Percentiles rank a stretch among this genome's conserved stretches.
phyloP scores from a whole-genome alignment of 2,329 filamentous ascomycete genomes.

The Colletotrichum tofieldiae region DNA sequence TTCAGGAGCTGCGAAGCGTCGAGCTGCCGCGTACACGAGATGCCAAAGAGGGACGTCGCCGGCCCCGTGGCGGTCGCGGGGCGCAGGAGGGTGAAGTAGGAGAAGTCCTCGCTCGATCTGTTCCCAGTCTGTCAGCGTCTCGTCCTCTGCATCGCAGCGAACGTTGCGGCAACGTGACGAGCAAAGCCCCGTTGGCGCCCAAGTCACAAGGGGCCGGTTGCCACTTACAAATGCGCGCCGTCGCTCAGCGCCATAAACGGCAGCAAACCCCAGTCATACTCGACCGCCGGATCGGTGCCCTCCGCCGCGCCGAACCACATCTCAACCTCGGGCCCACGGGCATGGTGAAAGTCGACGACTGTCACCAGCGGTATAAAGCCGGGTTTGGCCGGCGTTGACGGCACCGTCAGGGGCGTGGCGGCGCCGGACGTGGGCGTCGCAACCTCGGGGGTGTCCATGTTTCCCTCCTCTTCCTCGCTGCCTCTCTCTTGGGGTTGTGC shows the following conservation, averaged over 20 bases:
- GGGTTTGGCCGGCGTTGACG: constrained; percentile 46
- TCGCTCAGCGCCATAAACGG: constrained; percentile 98
- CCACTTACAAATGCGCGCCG: constrained; percentile 89
- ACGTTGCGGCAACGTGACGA: neutral
- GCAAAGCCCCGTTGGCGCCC: neutral
- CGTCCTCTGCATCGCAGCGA: neutral
- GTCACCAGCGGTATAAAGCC: constrained; percentile 79
- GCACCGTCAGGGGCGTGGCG: constrained; percentile 39
- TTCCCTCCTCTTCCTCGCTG: constrained; percentile 16
- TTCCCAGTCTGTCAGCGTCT: constrained; percentile 22
- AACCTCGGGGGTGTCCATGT: constrained; percentile 40
- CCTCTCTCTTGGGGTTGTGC: neutral
- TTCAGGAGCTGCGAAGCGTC: constrained; percentile 84
- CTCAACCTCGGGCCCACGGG: constrained; percentile 92
- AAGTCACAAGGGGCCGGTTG: constrained; percentile 11
- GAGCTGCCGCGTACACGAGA: constrained; percentile 94
- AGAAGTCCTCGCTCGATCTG: constrained; percentile 94
- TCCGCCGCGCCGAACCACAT: constrained; percentile 86
- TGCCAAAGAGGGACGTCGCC: constrained; percentile 91
- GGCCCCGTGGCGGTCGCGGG: constrained; percentile 69
- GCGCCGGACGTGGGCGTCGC: constrained; percentile 37
- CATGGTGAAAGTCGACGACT: constrained; percentile 89
- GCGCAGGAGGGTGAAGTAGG: constrained; percentile 92
- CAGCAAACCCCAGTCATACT: constrained; percentile 91
- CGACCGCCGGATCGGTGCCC: constrained; percentile 81